Evolutionary conservation across 306 rosid genomes (phyloP), one percentile per base, ranked within the genome.

Genomic region (Dalbergia cochinchinensis): DNA sequence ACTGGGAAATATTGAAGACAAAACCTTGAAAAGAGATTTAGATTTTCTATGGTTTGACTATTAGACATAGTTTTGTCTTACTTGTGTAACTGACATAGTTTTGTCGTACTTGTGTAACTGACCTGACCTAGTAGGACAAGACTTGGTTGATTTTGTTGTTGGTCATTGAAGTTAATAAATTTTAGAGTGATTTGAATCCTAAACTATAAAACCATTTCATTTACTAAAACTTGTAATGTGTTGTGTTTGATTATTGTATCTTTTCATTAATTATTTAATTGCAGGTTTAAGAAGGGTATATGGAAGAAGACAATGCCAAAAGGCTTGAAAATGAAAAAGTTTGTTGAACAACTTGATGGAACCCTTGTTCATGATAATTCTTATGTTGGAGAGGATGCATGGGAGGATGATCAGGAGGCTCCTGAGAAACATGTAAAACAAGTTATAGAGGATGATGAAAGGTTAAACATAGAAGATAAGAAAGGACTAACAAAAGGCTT

Each of bases 371-470:
- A 84, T 84, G 99, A 95, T 87, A 83, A 85, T 84, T 86, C 96
- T 71, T 95, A 84, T 82, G 88, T 91, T 77, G 98, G 99, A 82
- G 99, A 95, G 90, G 92, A 93, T 89, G 99, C 99, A 78, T 95
- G 98, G 98, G 90, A 86, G 84, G 93, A 90, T 85, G 98, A 90
- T 72, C 85, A 39, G 48, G 91, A 85, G 82, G 69, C 64, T 76
- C 86, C 86, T 45, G 89, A 77, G 80, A 92, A 91, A 64, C 82
- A 73, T 76, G 84, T 93, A 59, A 87, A 89, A 47, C 89, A 89
- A 85, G 82, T 90, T 31, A 82, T 95, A 82, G 93, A 88, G 78
- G 82, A 83, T 57, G 85, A 91, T 69, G 78, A 58, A 73, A 91
- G 80, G 70, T 79, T 93, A 48, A 86, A 87, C 74, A 83, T 81